Conservation (phyloP, 176 grass and related monocot species). For the Eragrostis curvula region DNA sequence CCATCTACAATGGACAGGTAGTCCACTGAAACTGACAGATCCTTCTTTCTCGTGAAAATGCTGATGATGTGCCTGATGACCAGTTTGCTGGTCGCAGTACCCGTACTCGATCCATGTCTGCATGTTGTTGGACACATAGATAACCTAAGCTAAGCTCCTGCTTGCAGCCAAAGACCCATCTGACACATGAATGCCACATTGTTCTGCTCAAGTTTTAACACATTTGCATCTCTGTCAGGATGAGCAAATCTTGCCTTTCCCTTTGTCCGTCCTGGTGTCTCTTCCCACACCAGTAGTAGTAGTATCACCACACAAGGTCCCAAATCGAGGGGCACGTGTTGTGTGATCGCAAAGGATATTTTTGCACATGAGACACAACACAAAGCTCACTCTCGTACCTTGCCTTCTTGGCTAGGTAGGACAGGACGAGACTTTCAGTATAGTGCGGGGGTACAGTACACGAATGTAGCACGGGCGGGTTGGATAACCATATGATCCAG, state of each 20-base stretch:
- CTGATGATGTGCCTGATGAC: not conserved
- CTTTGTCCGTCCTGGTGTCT: constrained; percentile 11
- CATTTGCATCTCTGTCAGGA: constrained; percentile 3
- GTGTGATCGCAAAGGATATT: constrained; percentile 26
- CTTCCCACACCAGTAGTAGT: too few species aligned
- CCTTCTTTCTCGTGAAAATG: not conserved
- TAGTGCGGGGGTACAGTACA: too few species aligned
- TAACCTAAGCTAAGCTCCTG: not conserved
- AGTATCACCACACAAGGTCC: not conserved
- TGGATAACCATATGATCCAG: not conserved
- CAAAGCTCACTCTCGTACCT: too few species aligned
- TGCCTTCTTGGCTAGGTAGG: not conserved
- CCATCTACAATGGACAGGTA: constrained; percentile 87
- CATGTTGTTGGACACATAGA: not conserved
- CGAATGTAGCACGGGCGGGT: not conserved
- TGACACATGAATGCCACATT: not conserved
- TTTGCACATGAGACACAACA: not conserved
- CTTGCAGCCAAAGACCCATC: not conserved
- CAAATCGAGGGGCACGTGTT: constrained; percentile 30
- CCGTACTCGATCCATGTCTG: not conserved
- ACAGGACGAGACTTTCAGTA: not conserved
- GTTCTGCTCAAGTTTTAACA: not conserved
- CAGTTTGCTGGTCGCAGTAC: not conserved
- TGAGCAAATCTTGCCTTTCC: not conserved
- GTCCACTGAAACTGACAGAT: not conserved